phyloP scores from a whole-genome alignment of 805 yeast genomes.

The Wickerhamiella alocasiicola region DNA sequence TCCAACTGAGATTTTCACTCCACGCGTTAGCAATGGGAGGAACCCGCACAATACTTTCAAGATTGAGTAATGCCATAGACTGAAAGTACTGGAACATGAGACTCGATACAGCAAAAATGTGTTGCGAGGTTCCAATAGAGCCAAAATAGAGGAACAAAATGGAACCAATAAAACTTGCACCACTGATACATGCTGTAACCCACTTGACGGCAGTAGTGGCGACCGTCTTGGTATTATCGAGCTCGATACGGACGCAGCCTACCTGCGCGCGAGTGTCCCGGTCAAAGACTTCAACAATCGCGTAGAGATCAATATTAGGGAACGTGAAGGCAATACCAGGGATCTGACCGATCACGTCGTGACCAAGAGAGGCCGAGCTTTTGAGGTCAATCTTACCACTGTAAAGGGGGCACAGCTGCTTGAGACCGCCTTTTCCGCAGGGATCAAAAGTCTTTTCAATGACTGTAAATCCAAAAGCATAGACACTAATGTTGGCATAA shows the following conservation, averaged over 20 bases:
- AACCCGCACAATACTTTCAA: constrained; percentile 73
- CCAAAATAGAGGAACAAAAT: constrained; percentile 76
- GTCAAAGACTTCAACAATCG: constrained; percentile 40
- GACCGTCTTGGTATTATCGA: constrained; percentile 69
- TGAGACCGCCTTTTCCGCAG: constrained; percentile 49
- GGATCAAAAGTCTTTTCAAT: constrained; percentile 47
- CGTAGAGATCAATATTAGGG: constrained; percentile 78
- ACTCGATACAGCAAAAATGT: constrained; percentile 74
- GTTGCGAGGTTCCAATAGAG: constrained; percentile 79
- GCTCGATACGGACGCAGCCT: constrained; percentile 66
- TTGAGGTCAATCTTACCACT: constrained; percentile 74
- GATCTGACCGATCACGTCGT: constrained; percentile 39
- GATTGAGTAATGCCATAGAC: constrained; percentile 66
- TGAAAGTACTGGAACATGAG: constrained; percentile 81
- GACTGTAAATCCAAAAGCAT: constrained; percentile 74
- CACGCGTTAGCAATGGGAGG: constrained; percentile 92
- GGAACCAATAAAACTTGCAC: constrained; percentile 73
- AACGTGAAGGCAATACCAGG: constrained; percentile 81
- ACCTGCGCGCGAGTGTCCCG: constrained; percentile 31
- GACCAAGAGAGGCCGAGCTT: constrained; percentile 45
- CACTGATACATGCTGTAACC: constrained; percentile 88
- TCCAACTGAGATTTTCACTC: constrained; percentile 89
- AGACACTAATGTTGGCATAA: constrained; percentile 57
- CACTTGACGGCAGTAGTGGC: constrained; percentile 73
- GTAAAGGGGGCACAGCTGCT: constrained; percentile 78